Evolutionary conservation across 1,139 yeast species (phyloP), one percentile per base, ranked within the genome.

Genomic region (Candida neerlandica): DNA sequence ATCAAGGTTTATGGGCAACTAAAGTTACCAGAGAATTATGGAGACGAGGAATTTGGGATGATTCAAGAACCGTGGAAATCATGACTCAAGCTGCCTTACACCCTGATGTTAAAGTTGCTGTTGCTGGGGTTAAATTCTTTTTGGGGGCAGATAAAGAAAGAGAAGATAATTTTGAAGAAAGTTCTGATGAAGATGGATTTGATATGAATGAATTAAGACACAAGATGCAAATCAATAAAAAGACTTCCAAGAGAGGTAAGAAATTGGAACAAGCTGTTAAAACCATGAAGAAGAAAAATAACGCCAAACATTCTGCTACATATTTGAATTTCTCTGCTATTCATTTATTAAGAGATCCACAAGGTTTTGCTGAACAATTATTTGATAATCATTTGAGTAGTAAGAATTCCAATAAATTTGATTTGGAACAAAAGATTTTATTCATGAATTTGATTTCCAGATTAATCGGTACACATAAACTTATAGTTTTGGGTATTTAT

Each of bases 21-120:
- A 91, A 90, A 62, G 75, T 94, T 49, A 91, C 98, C 7, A 81
- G 98, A 65, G 98, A 94, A 67, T 77, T 94, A 49, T 94, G 99
- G 99, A 81, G 96, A 72, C 80, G 98, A 64, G 96, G 96, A 62
- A 87, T 94, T 53, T 94, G 99, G 99, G 97, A 91, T 66, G 99
- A 94, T 68, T 81, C 96, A 1, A 78, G 98, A 59, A 87, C 98
- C 0, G 96, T 94, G 21, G 99, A 94, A 68, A 84, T 94, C 61
- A 92, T 95, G 98, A 87, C 96, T 2, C 96, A 90, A 61, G 97
- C 98, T 1, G 91, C 97, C 1, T 69, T 89, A 52, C 97, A 91
- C 63, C 84, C 88, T 10, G 96, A 92, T 59, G 80, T 84, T 12
- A 94, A 94, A 70, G 96, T 94, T 47, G 89, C 96, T 11, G 75